Base-by-base conservation (phyloP, 2,329 filamentous ascomycete species). In the Sporothrix euskadiensis region DNA sequence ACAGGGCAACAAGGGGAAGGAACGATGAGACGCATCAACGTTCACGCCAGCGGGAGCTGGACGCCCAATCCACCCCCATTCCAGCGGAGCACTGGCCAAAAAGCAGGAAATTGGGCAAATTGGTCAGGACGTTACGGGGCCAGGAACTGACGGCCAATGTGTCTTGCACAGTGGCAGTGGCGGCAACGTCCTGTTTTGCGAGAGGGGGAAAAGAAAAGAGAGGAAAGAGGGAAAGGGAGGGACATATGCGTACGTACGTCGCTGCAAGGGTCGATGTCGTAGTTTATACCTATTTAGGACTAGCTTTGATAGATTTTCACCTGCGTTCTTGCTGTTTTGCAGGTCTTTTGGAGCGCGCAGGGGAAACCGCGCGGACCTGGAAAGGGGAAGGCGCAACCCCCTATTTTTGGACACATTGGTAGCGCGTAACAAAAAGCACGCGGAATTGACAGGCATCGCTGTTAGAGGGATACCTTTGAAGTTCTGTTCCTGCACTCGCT, bases 361-460 rank as follows among this genome's bases (percentile, higher is more conserved):
- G 68, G n/a, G n/a, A 56, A 69, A 39, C 12, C n/a, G 30, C 39
- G 49, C 66, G 26, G 68, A 10, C 30, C 52, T 54, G 16, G 22
- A 69, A 57, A 56, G 49, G 68, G 69, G 69, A 57, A 71, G 54
- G 54, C 19, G 52, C 52, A n/a, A 30, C 68, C 68, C 69, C 69
- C 65, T 71, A 71, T 71, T 71, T 71, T 71, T 71, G 69, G 69
- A 56, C 49, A 47, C 19, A 16, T 12, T 57, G 35, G 69, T 71
- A 52, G 56, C 22, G 8, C 41, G 12, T 71, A 71, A 52, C 69
- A 52, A 9, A n/a, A n/a, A 52, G 57, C 35, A 22, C 16, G 26
- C 19, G 10, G 30, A 63, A n/a, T 9, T 22, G 52, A 14, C 32
- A 57, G 32, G 22, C 22, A 30, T 44, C 26, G 26, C n/a, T 57